Conservation (phyloP, 2,329 filamentous ascomycete genomes). For the Aplosporella prunicola region DNA sequence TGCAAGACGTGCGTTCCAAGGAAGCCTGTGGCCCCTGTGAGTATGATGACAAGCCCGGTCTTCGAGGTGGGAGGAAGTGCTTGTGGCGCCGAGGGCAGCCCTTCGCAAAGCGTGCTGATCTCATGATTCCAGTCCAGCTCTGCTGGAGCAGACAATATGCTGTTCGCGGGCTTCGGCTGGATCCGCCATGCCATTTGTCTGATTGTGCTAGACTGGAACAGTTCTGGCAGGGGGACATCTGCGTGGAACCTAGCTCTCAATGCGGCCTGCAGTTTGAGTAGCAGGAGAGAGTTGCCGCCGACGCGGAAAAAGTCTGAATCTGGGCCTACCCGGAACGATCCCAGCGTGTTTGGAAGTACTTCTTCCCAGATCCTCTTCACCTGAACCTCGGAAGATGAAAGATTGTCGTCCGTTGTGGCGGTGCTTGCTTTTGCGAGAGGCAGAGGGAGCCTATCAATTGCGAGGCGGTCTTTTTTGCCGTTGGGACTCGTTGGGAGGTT, state of each 20-base stretch:
- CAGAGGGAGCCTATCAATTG: slow-evolving; percentile 15
- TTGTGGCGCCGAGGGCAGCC: neutral
- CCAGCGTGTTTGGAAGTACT: slow-evolving; percentile 7
- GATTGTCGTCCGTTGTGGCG: no score
- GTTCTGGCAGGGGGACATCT: slow-evolving; percentile 23
- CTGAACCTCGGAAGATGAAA: no score
- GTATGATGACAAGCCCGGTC: slow-evolving; percentile 2
- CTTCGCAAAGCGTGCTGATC: slow-evolving; percentile 34
- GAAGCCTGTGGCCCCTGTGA: slow-evolving; percentile 16
- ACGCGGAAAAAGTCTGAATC: slow-evolving; percentile 33
- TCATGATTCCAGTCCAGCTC: slow-evolving; percentile 6
- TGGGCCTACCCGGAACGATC: slow-evolving; percentile 10
- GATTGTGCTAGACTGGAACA: slow-evolving; percentile 33
- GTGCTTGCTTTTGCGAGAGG: slow-evolving; percentile 5
- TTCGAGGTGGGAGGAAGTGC: neutral
- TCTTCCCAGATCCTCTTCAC: slow-evolving; percentile 11
- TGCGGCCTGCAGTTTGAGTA: slow-evolving; percentile 29
- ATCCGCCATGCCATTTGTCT: slow-evolving; percentile 31
- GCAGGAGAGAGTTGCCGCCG: slow-evolving; percentile 35
- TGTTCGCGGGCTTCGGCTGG: slow-evolving; percentile 2
- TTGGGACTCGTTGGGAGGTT: slow-evolving; percentile 12
- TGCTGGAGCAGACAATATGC: neutral
- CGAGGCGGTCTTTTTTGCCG: slow-evolving; percentile 14
- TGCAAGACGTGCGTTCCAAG: slow-evolving; percentile 12
- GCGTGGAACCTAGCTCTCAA: slow-evolving; percentile 27